Base-by-base conservation (phyloP, 345 rosid species). In the Mangifera indica region DNA sequence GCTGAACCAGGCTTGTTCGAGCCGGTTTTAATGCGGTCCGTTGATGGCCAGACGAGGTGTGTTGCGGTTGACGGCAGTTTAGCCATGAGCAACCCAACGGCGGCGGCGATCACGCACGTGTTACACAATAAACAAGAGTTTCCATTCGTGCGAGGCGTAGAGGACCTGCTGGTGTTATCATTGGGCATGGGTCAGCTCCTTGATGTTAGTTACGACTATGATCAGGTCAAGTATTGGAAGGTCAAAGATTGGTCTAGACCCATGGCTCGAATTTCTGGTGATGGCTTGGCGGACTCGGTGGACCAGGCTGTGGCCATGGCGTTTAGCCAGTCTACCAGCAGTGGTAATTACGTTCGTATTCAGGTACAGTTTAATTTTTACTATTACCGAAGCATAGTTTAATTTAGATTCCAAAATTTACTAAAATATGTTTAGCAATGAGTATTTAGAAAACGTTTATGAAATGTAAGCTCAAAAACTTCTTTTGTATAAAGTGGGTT, bases 271-370 rank as follows among this genome's bases (percentile, higher is more conserved):
- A 93, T 93, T 12, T 82, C 97, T 1, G 89, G 88, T 14, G 98
- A 91, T 25, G 86, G 87, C 65, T 88, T 93, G 57, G 93, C 98
- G 2, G 98, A 93, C 76, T 84, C 91, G 21, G 93, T 90, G 53
- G 98, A 94, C 81, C 97, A 94, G 74, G 91, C 98, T 15, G 93
- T 94, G 37, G 97, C 97, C 46, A 85, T 92, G 95, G 98, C 97
- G 7, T 94, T 92, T 78, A 93, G 91, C 18, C 95, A 90, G 75
- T 83, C 86, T 63, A 73, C 87, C 67, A 83, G 91, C 81, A 84
- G 85, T 61, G 83, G 85, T 63, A 89, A 89, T 81, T 94, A 94
- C 42, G 89, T 89, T 53, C 87, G 98, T 53, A 86, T 94, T 83
- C 98, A 94, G 97, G 98, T 92, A 86, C n/a, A 77, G 8, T 40